phyloP scores from a whole-genome alignment of 2,329 filamentous ascomycete genomes.

The Chaetoscypha palmicola region DNA sequence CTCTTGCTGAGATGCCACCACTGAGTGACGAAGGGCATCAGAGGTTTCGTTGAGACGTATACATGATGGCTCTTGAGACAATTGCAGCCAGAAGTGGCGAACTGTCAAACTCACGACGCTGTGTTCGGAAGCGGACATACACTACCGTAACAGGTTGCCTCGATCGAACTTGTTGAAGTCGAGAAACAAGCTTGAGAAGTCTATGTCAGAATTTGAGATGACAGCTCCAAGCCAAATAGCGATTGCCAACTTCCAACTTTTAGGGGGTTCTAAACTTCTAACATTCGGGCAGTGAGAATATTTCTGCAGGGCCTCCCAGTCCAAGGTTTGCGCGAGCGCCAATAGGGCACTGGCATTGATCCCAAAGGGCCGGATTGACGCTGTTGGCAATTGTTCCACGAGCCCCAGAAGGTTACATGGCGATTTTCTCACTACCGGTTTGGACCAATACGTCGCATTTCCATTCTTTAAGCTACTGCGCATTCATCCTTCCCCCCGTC shows the following conservation, averaged over 20 bases:
- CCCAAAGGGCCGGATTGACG: conserved; percentile 3
- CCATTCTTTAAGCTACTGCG: no score
- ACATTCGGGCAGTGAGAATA: background rate
- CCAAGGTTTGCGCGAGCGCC: background rate
- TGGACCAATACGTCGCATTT: no score
- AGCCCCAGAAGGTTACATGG: background rate
- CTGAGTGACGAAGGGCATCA: background rate
- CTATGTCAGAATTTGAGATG: no score
- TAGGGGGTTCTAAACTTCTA: no score
- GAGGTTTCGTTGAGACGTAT: background rate
- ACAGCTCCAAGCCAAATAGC: no score
- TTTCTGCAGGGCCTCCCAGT: background rate
- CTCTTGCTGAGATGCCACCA: background rate
- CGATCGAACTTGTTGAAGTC: no score
- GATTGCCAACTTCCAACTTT: no score
- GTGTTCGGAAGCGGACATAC: no score
- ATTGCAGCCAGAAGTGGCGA: background rate
- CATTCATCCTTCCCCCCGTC: background rate
- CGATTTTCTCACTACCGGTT: background rate
- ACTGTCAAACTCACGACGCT: no score
- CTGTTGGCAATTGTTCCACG: background rate
- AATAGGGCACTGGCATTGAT: background rate
- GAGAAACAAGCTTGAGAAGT: no score
- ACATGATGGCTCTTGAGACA: background rate
- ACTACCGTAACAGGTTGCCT: no score